Evolutionary conservation across 108 stramenopile genomes (phyloP).

Genomic region (Chaetoceros tenuissimus): DNA sequence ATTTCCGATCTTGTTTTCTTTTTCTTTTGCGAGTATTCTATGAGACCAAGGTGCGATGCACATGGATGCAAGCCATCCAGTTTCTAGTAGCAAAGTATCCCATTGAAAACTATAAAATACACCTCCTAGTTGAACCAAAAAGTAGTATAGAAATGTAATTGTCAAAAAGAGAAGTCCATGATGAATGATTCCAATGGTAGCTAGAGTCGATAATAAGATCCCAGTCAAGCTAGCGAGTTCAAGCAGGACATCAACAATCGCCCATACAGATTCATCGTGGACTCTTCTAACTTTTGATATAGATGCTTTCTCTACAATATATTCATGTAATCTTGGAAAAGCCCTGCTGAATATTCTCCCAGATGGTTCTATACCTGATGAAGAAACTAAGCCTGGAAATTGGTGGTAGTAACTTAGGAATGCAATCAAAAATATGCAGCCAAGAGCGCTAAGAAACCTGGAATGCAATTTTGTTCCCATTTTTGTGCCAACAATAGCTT

Average conservation of each 20-base stretch:
- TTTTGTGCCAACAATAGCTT: no score
- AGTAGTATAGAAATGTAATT: conserved; percentile 23
- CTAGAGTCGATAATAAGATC: conserved; percentile 14
- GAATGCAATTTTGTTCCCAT: no score
- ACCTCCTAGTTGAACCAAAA: conserved; percentile 24
- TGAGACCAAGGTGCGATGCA: conserved; percentile 35
- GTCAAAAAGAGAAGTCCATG: conserved; percentile 23
- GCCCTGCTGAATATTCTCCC: conserved; percentile 5
- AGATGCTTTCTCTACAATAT: conserved; percentile 11
- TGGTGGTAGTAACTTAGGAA: conserved; percentile 41
- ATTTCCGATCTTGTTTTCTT: conserved; percentile 3
- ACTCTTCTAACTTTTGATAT: background rate
- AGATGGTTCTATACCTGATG: conserved; percentile 36
- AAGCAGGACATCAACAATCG: conserved; percentile 20
- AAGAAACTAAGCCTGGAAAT: conserved; percentile 38
- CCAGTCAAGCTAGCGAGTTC: conserved; percentile 28
- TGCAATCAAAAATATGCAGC: conserved; percentile 30
- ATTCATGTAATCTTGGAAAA: conserved; percentile 9
- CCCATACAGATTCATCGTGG: background rate
- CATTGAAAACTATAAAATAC: conserved; percentile 73
- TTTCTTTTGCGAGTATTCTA: background rate
- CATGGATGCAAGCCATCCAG: conserved; percentile 31
- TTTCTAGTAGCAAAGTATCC: conserved; percentile 66
- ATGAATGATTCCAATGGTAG: conserved; percentile 24
- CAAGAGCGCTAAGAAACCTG: conserved; percentile 2